Evolutionary conservation across 169 alveolate genomes (phyloP).

Genomic region (Cryptosporidium canis): DNA sequence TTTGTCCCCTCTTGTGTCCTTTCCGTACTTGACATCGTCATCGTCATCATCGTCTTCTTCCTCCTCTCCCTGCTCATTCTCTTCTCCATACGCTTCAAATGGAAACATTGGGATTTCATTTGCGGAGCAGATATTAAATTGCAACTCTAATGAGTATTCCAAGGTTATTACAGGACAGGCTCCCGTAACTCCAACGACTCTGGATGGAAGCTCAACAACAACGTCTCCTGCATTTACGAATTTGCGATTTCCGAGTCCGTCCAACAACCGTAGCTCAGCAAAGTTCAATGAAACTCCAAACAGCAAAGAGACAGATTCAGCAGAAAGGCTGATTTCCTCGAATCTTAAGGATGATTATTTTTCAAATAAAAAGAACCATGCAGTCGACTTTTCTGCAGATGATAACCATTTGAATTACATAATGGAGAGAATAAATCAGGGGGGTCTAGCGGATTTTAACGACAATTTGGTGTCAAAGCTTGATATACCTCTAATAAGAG

Average conservation of each 20-base stretch:
- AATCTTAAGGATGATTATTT: conserved; percentile 19
- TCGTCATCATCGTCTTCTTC: conserved; percentile 15
- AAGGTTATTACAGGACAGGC: background rate
- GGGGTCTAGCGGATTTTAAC: background rate
- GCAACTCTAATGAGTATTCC: conserved; percentile 14
- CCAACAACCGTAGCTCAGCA: conserved; percentile 8
- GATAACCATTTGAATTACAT: conserved; percentile 38
- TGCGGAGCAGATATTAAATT: conserved; percentile 69
- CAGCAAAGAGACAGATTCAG: background rate
- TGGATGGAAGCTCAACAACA: conserved; percentile 59
- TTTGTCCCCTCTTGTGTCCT: background rate
- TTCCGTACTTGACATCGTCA: background rate
- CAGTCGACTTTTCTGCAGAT: conserved; percentile 69
- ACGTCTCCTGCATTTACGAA: conserved; percentile 71
- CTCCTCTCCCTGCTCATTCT: background rate
- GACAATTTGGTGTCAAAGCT: background rate
- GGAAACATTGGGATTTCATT: conserved; percentile 55
- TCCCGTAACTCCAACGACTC: conserved; percentile 68
- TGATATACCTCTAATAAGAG: background rate
- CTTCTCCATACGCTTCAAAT: background rate
- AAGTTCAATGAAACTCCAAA: conserved; percentile 16
- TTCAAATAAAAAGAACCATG: conserved; percentile 46
- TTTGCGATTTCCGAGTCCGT: conserved; percentile 47
- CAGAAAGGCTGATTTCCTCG: background rate
- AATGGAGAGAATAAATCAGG: conserved; percentile 41